A percentile compares a stretch with the other conserved stretches of the same genome.
These are phyloP conservation scores for Alternaria arborescens DNA, from an alignment of 2,329 filamentous ascomycete genomes.

Conservation along the genomic window DNA sequence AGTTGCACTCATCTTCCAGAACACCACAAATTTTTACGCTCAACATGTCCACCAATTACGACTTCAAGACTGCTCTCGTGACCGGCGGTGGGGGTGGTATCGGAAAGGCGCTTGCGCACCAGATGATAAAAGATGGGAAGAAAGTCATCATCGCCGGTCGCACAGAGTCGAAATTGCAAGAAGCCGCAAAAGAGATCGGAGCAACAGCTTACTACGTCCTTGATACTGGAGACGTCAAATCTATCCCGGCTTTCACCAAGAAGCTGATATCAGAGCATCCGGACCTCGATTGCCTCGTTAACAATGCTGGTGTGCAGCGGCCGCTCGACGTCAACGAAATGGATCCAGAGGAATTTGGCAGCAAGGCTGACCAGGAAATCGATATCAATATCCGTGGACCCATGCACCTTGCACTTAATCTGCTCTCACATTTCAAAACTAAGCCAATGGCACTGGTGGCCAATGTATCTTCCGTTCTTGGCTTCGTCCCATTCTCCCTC, in stretches of 20 bases:
- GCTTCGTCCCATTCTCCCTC: constrained; percentile 61
- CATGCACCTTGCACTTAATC: constrained; percentile 62
- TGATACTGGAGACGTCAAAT: constrained; percentile 59
- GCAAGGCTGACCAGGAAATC: constrained; percentile 64
- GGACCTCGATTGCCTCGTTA: constrained; percentile 66
- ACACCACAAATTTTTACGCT: neutral
- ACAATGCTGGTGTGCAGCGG: constrained; percentile 67
- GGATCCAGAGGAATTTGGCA: constrained; percentile 53
- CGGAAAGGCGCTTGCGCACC: constrained; percentile 59
- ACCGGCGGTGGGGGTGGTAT: constrained; percentile 62
- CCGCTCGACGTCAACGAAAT: constrained; percentile 59
- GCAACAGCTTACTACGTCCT: constrained; percentile 62
- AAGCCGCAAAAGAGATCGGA: constrained; percentile 55
- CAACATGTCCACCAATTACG: constrained; percentile 37
- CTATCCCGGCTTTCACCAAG: constrained; percentile 57
- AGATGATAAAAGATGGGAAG: constrained; percentile 56
- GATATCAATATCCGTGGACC: constrained; percentile 67
- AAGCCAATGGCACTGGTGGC: constrained; percentile 57
- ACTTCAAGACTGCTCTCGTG: constrained; percentile 56
- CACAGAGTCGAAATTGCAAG: constrained; percentile 63
- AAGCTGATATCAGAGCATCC: constrained; percentile 60
- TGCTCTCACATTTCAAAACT: constrained; percentile 61
- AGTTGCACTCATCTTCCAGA: neutral
- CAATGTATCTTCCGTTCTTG: constrained; percentile 65
- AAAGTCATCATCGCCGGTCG: constrained; percentile 63